Percentiles rank a stretch among this genome's conserved stretches.
Evolutionary conservation across 73 alveolate genomes (phyloP).

Genomic region (Paramecium tetraurelia): DNA sequence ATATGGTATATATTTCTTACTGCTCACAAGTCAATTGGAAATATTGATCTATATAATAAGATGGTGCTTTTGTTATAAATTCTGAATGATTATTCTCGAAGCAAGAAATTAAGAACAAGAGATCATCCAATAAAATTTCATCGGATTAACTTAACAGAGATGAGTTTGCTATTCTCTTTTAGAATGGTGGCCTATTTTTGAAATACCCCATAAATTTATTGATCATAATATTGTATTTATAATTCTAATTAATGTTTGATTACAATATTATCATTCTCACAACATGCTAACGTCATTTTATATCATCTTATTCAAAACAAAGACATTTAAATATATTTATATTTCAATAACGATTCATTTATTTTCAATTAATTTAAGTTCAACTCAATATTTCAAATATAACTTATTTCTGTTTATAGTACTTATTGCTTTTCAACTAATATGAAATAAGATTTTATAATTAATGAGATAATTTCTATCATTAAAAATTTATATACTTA

Average conservation of each 20-base stretch:
- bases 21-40: background rate
- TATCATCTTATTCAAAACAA: background rate
- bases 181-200: slow-evolving; percentile 17
- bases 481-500: no score
- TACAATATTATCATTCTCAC: background rate
- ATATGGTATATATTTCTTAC: background rate
- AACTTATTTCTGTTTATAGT: no score
- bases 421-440: no score
- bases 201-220: background rate
- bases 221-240: background rate
- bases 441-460: no score
- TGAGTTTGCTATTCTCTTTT: background rate
- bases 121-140: slow-evolving; percentile 9
- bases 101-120: background rate
- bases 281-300: background rate
- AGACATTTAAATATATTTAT: no score
- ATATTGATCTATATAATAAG: background rate
- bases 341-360: no score
- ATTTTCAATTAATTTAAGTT: background rate
- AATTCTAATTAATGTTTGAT: background rate
- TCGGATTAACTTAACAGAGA: background rate
- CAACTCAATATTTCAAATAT: no score
- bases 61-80: background rate
- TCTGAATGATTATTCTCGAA: slow-evolving; percentile 30
- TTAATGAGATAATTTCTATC: no score